Conservation (phyloP, 1,284 basidiomycete species). For the Tilletia indica region DNA sequence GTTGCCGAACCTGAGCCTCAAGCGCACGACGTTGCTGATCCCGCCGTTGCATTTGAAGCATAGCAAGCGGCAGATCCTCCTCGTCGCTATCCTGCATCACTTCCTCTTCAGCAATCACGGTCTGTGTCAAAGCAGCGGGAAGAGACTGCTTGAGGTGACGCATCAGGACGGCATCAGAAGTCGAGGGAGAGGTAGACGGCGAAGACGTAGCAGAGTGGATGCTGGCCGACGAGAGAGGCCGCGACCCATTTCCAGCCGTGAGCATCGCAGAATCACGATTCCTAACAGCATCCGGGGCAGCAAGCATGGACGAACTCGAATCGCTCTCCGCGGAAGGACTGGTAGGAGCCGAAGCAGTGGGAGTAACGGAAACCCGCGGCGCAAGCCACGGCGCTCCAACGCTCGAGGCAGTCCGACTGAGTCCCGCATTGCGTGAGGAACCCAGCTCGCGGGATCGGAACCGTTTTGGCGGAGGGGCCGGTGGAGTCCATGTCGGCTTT, state of each 20-base stretch:
- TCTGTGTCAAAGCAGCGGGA: not conserved
- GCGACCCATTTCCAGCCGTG: not conserved
- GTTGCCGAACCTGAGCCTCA: constrained; percentile 26
- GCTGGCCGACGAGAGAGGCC: not conserved
- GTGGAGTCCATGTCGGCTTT: not conserved
- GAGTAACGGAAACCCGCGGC: not conserved
- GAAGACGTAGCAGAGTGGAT: not conserved
- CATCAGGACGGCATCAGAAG: constrained; percentile 15
- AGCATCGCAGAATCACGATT: not conserved
- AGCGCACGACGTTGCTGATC: constrained; percentile 23
- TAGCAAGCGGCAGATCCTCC: constrained; percentile 39
- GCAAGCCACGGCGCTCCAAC: constrained; percentile 16
- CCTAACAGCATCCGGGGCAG: too few species aligned
- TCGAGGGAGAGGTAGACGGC: constrained; percentile 2
- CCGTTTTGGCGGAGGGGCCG: not conserved
- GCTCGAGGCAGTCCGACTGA: not conserved
- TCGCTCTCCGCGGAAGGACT: too few species aligned
- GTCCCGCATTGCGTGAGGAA: too few species aligned
- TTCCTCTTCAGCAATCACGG: constrained; percentile 18
- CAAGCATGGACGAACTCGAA: too few species aligned
- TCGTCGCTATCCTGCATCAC: constrained; percentile 31
- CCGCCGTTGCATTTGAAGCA: constrained; percentile 29
- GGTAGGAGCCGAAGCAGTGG: too few species aligned
- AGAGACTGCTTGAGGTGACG: constrained; percentile 15
- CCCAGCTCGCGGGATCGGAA: not conserved